These are phyloP conservation scores for Ormosia emarginata DNA, from an alignment of 306 rosid species.

Conservation along the genomic window DNA sequence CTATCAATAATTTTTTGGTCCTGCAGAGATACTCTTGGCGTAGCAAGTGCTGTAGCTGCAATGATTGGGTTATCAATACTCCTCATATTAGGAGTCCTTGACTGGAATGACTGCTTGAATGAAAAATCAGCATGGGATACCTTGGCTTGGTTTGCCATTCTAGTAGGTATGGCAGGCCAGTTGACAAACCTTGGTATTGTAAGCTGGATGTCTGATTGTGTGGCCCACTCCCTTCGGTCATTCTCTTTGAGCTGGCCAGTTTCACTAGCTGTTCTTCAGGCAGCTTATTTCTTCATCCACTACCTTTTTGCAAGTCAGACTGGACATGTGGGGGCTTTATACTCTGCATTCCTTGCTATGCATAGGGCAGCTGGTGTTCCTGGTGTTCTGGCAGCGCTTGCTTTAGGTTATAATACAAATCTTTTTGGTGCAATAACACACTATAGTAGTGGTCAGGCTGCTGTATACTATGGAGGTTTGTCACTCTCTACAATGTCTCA, in stretches of 20 bases:
- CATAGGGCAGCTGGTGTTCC: constrained; percentile 95
- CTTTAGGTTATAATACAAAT: constrained; percentile 83
- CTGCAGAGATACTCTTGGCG: constrained; percentile 68
- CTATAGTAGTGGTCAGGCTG: constrained; percentile 96
- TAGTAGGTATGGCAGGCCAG: constrained; percentile 94
- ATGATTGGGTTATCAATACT: constrained; percentile 90
- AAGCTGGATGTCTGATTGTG: constrained; percentile 76
- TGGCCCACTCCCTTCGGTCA: constrained; percentile 55
- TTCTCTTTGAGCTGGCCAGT: constrained; percentile 85
- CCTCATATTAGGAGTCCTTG: constrained; percentile 76
- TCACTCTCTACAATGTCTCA: neutral
- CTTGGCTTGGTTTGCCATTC: constrained; percentile 90
- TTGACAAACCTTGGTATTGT: constrained; percentile 85
- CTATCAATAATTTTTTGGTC: constrained; percentile 1
- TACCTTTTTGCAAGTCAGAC: constrained; percentile 99
- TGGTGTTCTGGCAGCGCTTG: constrained; percentile 65
- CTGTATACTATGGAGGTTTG: constrained; percentile 97
- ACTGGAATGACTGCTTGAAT: constrained; percentile 87
- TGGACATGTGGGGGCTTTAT: constrained; percentile 92
- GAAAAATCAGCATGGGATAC: constrained; percentile 99
- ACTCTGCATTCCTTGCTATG: constrained; percentile 93
- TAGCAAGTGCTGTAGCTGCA: constrained; percentile 86
- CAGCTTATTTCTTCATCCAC: constrained; percentile 81
- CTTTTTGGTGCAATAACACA: constrained; percentile 92
- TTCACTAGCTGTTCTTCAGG: constrained; percentile 79